Evolutionary conservation across 768 basidiomycete species (phyloP).

Genomic region (Solioccasus polychromus): DNA sequence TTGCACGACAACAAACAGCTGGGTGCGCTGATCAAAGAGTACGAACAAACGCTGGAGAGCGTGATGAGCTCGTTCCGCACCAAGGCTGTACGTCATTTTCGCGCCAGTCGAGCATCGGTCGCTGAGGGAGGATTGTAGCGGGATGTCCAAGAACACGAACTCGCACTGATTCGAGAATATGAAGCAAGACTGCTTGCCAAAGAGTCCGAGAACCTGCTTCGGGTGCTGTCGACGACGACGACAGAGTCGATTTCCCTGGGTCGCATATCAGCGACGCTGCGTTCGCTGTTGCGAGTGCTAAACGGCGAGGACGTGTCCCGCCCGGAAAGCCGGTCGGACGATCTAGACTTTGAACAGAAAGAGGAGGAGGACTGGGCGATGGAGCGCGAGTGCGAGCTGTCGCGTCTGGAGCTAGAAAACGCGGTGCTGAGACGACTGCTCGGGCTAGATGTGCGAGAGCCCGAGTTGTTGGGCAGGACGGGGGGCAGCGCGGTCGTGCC

Average conservation of each 20-base stretch:
- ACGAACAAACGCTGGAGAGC: conserved; percentile 92
- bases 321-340: conserved; percentile 2
- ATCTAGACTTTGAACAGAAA: conserved; percentile 28
- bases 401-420: conserved; percentile 86
- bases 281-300: conserved; percentile 64
- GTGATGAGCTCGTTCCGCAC: conserved; percentile 91
- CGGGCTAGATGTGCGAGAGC: conserved; percentile 40
- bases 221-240: conserved; percentile 59
- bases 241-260: conserved; percentile 65
- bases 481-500: background rate
- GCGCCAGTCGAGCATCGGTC: too few relatives aligned
- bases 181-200: conserved; percentile 77
- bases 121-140: conserved; percentile 48
- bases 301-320: conserved; percentile 56
- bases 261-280: conserved; percentile 66
- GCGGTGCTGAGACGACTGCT: conserved; percentile 72
- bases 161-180: conserved; percentile 86
- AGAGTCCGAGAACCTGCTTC: conserved; percentile 63
- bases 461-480: conserved; percentile 5
- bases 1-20: conserved; percentile 97
- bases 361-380: conserved; percentile 72
- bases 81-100: conserved; percentile 67
- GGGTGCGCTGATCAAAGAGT: conserved; percentile 87
- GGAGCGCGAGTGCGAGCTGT: conserved; percentile 88
- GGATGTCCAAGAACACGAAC: conserved; percentile 89